phyloP scores from a whole-genome alignment of 768 basidiomycete genomes.

The Tylopilus plumbeoviolaceoides region DNA sequence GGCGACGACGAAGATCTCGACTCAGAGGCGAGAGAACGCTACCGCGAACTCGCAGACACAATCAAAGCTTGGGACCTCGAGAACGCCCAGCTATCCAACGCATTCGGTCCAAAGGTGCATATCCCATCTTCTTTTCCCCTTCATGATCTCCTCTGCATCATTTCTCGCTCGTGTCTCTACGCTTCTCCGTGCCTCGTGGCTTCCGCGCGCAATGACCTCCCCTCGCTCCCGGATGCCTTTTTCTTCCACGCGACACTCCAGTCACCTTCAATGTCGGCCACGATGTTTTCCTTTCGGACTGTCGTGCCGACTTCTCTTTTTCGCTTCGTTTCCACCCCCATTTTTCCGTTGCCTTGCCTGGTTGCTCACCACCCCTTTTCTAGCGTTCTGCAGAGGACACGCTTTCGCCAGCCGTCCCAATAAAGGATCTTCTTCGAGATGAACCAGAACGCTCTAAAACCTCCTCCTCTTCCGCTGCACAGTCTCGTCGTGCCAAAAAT shows the following conservation, averaged over 20 bases:
- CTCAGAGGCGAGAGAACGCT: conserved; percentile 63
- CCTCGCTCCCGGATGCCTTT: neutral
- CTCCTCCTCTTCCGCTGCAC: conserved; percentile 73
- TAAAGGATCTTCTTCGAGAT: conserved; percentile 51
- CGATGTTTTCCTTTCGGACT: neutral
- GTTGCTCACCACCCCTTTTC: conserved; percentile 7
- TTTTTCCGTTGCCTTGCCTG: neutral
- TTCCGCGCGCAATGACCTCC: conserved; percentile 4
- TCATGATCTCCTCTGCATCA: neutral
- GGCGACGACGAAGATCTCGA: conserved; percentile 62
- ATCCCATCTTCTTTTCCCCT: neutral
- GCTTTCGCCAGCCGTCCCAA: conserved; percentile 42
- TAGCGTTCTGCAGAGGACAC: conserved; percentile 46
- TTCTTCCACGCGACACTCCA: neutral
- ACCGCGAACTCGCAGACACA: conserved; percentile 73
- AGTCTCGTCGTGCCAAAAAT: conserved; percentile 86
- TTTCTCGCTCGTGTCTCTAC: conserved; percentile 6
- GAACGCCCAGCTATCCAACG: conserved; percentile 70
- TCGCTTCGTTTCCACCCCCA: neutral
- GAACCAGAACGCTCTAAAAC: conserved; percentile 59
- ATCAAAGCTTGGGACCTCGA: conserved; percentile 74
- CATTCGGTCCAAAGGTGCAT: conserved; percentile 63
- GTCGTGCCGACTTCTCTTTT: neutral
- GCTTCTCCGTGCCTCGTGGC: conserved; percentile 16
- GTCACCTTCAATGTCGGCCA: neutral